Evolutionary conservation across 192 early-diverging fungal species (phyloP).

Genomic region (Fimicolochytrium jonesii): DNA sequence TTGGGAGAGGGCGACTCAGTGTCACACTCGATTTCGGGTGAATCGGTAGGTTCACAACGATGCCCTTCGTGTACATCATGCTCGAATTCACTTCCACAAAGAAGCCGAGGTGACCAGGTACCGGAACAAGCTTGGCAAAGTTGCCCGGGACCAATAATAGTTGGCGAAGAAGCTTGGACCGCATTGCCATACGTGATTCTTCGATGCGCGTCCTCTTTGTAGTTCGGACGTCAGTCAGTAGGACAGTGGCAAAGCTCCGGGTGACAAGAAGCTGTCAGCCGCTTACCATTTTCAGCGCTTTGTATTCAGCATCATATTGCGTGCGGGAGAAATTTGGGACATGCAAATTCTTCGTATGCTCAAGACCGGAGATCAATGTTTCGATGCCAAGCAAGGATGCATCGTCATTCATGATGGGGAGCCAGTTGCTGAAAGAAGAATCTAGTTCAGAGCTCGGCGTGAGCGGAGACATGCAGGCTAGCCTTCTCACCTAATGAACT

Average conservation of each 20-base stretch:
- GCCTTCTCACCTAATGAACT: conserved; percentile 40
- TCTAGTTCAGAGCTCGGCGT: too few relatives aligned
- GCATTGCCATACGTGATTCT: conserved; percentile 44
- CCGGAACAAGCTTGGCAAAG: conserved; percentile 37
- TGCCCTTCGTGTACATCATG: conserved; percentile 46
- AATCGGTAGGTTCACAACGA: conserved; percentile 49
- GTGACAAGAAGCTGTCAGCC: background rate
- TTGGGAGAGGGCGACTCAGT: conserved; percentile 44
- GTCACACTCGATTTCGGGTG: conserved; percentile 53
- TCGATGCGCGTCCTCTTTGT: conserved; percentile 29
- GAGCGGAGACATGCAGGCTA: background rate
- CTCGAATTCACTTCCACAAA: conserved; percentile 43
- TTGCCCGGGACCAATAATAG: conserved; percentile 48
- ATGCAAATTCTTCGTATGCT: conserved; percentile 28
- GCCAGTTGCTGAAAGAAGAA: conserved; percentile 46
- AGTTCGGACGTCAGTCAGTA: background rate
- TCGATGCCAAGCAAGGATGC: conserved; percentile 43
- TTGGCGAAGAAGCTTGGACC: conserved; percentile 43
- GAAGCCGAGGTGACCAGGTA: conserved; percentile 48
- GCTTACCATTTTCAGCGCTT: conserved; percentile 28
- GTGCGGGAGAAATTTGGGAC: conserved; percentile 29
- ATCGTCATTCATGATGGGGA: conserved; percentile 52
- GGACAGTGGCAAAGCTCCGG: too few relatives aligned
- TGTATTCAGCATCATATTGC: conserved; percentile 34
- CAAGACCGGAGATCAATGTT: conserved; percentile 37